A percentile compares a stretch with the other conserved stretches of the same genome.
Evolutionary conservation across 2,329 filamentous ascomycete genomes (phyloP).

Genomic region (Fusarium chaquense): DNA sequence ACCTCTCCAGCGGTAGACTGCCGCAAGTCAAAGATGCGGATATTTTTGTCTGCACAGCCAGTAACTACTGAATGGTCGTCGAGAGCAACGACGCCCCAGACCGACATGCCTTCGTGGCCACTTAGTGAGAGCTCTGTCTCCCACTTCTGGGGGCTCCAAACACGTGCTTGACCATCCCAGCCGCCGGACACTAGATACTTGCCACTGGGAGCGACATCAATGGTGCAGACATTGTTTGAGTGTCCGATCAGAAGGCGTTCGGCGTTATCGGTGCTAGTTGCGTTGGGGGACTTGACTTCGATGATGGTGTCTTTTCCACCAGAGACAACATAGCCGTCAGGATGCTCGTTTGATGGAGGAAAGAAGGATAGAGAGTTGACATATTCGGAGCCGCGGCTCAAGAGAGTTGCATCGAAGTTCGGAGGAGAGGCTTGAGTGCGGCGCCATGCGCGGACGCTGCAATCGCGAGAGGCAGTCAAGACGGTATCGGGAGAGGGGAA

Average conservation of each 20-base stretch:
- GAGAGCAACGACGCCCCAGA: slow-evolving; percentile 92
- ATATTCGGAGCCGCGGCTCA: slow-evolving; percentile 84
- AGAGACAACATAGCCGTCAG: slow-evolving; percentile 85
- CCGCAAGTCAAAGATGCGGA: slow-evolving; percentile 83
- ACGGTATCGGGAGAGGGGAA: slow-evolving; percentile 80
- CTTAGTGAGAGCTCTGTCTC: slow-evolving; percentile 77
- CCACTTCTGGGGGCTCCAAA: slow-evolving; percentile 91
- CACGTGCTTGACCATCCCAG: slow-evolving; percentile 89
- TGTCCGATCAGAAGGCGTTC: slow-evolving; percentile 90
- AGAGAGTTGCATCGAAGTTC: slow-evolving; percentile 80
- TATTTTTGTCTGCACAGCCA: slow-evolving; percentile 90
- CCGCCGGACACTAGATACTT: slow-evolving; percentile 87
- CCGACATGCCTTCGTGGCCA: slow-evolving; percentile 79
- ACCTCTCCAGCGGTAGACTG: slow-evolving; percentile 67
- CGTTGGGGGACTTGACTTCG: slow-evolving; percentile 81
- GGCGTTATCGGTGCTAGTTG: slow-evolving; percentile 77
- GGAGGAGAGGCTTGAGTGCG: slow-evolving; percentile 74
- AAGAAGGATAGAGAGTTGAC: slow-evolving; percentile 87
- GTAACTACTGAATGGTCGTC: slow-evolving; percentile 86
- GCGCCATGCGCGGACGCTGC: slow-evolving; percentile 89
- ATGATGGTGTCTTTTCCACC: slow-evolving; percentile 94
- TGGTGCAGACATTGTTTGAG: slow-evolving; percentile 84
- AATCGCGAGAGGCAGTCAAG: slow-evolving; percentile 90
- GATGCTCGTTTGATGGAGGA: slow-evolving; percentile 73
- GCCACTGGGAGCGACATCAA: slow-evolving; percentile 81